Percentiles rank a stretch among this genome's conserved stretches.
Evolutionary conservation across 202 grass and related monocot species (phyloP).

Genomic region (Schoenoplectus triqueter): DNA sequence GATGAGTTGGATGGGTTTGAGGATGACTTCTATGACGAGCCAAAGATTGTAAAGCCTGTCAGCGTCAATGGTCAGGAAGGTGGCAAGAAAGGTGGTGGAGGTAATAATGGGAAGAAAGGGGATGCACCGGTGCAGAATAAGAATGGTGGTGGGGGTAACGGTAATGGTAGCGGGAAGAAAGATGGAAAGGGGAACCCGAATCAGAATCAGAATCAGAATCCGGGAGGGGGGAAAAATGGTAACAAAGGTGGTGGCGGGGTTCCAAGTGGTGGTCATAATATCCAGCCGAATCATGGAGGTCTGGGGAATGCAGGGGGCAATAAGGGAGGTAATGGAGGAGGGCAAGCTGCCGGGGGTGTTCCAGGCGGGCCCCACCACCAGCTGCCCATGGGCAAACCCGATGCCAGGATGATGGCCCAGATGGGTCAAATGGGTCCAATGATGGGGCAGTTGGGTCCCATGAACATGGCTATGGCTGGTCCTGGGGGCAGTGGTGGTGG

Average conservation of each 20-base stretch:
- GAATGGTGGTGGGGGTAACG: constrained; percentile 23
- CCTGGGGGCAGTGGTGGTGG: background rate
- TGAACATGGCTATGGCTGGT: constrained; percentile 43
- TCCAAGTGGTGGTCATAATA: constrained; percentile 48
- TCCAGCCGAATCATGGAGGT: constrained; percentile 53
- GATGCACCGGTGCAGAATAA: constrained; percentile 27
- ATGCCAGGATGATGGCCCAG: constrained; percentile 52
- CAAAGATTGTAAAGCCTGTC: constrained; percentile 57
- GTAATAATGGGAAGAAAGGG: constrained; percentile 37
- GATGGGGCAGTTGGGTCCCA: constrained; percentile 46
- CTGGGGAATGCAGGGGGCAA: constrained; percentile 51
- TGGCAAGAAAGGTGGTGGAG: constrained; percentile 49
- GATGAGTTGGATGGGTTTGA: constrained; percentile 59
- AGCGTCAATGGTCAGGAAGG: constrained; percentile 44
- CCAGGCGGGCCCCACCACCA: constrained; percentile 39
- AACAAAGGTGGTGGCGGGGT: constrained; percentile 50
- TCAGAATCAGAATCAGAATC: constrained; percentile 38
- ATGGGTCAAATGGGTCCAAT: constrained; percentile 47
- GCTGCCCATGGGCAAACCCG: constrained; percentile 60
- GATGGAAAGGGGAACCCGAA: constrained; percentile 49
- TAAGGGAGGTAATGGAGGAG: constrained; percentile 43
- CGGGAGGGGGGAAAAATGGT: constrained; percentile 42
- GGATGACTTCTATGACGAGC: constrained; percentile 54
- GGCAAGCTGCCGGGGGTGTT: background rate
- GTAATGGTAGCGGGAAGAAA: constrained; percentile 45